A percentile compares a stretch with the other conserved stretches of the same genome.
Evolutionary conservation across 176 grass and related monocot species (phyloP).

Genomic region (Carex pumila): DNA sequence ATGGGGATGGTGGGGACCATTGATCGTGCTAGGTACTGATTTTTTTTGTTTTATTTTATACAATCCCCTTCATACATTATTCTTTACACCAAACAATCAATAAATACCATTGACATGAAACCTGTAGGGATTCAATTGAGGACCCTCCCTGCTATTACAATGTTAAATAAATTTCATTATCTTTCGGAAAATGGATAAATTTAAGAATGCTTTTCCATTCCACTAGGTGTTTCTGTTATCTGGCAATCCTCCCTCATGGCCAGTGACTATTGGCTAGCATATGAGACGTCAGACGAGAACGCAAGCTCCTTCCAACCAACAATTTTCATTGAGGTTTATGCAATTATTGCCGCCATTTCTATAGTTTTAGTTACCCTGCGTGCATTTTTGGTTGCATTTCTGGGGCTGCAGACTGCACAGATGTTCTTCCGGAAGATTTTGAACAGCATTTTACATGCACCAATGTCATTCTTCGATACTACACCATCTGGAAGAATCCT

Average conservation of each 20-base stretch:
- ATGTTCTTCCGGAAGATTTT: conserved; percentile 81
- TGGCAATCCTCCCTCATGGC: conserved; percentile 71
- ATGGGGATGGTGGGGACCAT: conserved; percentile 71
- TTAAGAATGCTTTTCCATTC: not conserved
- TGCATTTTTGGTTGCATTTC: conserved; percentile 49
- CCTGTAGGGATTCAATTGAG: not conserved
- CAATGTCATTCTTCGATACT: conserved; percentile 97
- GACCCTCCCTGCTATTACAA: not conserved
- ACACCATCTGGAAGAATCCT: conserved; percentile 95
- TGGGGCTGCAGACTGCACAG: conserved; percentile 72
- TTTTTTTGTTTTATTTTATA: not conserved
- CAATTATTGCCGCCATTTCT: conserved; percentile 32
- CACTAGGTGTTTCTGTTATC: conserved; percentile 19
- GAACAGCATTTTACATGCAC: conserved; percentile 81
- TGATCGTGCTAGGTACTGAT: conserved; percentile 28
- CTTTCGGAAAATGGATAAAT: not conserved
- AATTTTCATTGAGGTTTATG: conserved; percentile 69
- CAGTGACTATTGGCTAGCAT: conserved; percentile 90
- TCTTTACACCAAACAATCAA: not conserved
- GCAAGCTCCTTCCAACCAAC: conserved; percentile 34
- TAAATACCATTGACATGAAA: not conserved
- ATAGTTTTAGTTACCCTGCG: conserved; percentile 42
- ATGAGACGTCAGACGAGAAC: conserved; percentile 50
- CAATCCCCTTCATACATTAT: not conserved
- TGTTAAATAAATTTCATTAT: not conserved